Percentiles rank a stretch among this genome's conserved stretches.
Evolutionary conservation across 305 asterid genomes (phyloP).

Genomic region (Solanum hybrid): DNA sequence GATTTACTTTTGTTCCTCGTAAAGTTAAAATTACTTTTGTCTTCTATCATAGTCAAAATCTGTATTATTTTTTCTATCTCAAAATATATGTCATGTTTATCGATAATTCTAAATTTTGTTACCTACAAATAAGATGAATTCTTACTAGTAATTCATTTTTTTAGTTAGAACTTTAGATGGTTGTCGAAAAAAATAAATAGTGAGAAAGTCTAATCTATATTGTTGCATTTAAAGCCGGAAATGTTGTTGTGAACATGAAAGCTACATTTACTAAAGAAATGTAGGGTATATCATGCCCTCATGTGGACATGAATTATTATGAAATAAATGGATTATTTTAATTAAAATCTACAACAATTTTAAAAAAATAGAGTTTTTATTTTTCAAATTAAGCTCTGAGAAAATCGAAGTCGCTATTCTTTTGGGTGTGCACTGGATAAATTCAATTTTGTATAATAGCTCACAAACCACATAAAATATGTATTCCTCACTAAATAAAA

Average conservation of each 20-base stretch:
- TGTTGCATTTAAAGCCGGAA: background rate
- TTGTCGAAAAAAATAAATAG: background rate
- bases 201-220: background rate
- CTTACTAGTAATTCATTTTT: background rate
- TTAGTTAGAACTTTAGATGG: background rate
- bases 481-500: background rate
- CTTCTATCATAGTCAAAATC: background rate
- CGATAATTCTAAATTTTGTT: background rate
- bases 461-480: background rate
- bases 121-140: background rate
- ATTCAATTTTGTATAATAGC: background rate
- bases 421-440: accelerated
- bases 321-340: background rate
- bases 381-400: background rate
- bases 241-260: background rate
- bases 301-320: background rate
- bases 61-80: background rate
- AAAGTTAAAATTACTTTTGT: background rate
- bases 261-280: background rate
- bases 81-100: background rate
- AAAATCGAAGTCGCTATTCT: background rate
- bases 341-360: background rate
- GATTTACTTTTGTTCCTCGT: background rate
- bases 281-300: background rate
- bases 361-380: background rate